Evolutionary conservation across 345 rosid species (phyloP).

Genomic region (Euclidium syriacum): DNA sequence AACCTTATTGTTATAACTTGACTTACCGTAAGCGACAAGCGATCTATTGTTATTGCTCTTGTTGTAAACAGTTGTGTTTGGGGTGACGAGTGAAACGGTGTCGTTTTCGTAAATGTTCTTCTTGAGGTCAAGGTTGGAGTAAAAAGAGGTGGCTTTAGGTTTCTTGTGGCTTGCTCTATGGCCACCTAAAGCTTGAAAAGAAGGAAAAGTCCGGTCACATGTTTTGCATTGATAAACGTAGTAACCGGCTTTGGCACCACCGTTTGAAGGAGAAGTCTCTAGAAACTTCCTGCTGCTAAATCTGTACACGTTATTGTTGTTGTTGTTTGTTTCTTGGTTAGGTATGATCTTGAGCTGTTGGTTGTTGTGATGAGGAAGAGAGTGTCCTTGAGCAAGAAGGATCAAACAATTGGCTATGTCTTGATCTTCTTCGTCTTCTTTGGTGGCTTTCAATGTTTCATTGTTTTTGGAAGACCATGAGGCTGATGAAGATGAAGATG

Average conservation of each 20-base stretch:
- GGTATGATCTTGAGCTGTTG: neutral
- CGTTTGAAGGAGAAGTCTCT: slow-evolving; percentile 41
- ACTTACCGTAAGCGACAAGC: slow-evolving; percentile 9
- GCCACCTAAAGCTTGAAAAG: slow-evolving; percentile 96
- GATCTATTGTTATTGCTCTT: slow-evolving; percentile 26
- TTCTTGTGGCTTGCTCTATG: slow-evolving; percentile 98
- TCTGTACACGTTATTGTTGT: slow-evolving; percentile 28
- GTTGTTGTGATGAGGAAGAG: slow-evolving; percentile 8
- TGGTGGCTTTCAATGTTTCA: slow-evolving; percentile 23
- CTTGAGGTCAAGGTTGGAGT: slow-evolving; percentile 25
- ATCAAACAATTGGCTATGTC: slow-evolving; percentile 91
- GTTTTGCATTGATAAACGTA: slow-evolving; percentile 86
- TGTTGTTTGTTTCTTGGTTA: neutral
- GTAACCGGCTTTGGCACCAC: slow-evolving; percentile 55
- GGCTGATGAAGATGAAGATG: slow-evolving; percentile 33
- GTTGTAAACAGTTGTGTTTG: slow-evolving; percentile 37
- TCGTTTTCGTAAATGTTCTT: slow-evolving; percentile 35
- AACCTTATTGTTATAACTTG: slow-evolving; percentile 44
- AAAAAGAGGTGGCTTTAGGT: slow-evolving; percentile 40
- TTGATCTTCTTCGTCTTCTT: slow-evolving; percentile 55
- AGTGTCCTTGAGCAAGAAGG: slow-evolving; percentile 71
- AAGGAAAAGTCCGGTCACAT: slow-evolving; percentile 73
- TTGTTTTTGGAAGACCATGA: slow-evolving; percentile 33
- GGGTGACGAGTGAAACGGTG: slow-evolving; percentile 48
- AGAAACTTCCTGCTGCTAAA: slow-evolving; percentile 60